Conservation (phyloP, 1,284 basidiomycete species). For the Microbotryum intermedium region DNA sequence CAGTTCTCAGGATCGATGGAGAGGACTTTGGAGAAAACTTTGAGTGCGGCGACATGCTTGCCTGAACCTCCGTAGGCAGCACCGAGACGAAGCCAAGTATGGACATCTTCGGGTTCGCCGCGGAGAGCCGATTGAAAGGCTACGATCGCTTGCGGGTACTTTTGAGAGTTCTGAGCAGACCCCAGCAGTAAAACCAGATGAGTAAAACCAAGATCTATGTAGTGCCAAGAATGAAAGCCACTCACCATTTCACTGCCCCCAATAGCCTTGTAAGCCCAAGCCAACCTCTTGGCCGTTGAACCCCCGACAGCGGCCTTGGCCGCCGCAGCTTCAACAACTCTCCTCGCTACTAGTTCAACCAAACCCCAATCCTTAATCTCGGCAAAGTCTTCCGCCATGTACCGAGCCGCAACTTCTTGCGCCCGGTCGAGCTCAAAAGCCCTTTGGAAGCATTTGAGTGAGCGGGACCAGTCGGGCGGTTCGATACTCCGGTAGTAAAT, state of each 20-base stretch:
- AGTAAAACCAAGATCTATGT: no score
- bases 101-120: slow-evolving; percentile 64
- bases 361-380: slow-evolving; percentile 92
- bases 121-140: slow-evolving; percentile 83
- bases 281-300: slow-evolving; percentile 58
- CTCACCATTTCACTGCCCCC: slow-evolving; percentile 84
- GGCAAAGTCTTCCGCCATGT: slow-evolving; percentile 81
- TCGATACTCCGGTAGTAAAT: slow-evolving; percentile 68
- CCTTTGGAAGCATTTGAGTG: slow-evolving; percentile 95
- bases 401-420: slow-evolving; percentile 73
- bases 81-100: slow-evolving; percentile 81
- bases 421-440: slow-evolving; percentile 93
- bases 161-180: slow-evolving; percentile 55
- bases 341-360: slow-evolving; percentile 81
- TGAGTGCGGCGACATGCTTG: slow-evolving; percentile 78
- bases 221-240: slow-evolving; percentile 12
- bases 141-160: slow-evolving; percentile 68
- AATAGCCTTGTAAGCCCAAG: slow-evolving; percentile 98
- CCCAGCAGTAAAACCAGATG: neutral
- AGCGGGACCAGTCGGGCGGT: slow-evolving; percentile 71
- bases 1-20: slow-evolving; percentile 64
- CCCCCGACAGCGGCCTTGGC: slow-evolving; percentile 27
- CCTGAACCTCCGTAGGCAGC: slow-evolving; percentile 85
- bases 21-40: slow-evolving; percentile 67
- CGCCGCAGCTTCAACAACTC: slow-evolving; percentile 61